Evolutionary conservation across 805 yeast species (phyloP), one percentile per base, ranked within the genome.

Genomic region (Ogataea polymorpha): DNA sequence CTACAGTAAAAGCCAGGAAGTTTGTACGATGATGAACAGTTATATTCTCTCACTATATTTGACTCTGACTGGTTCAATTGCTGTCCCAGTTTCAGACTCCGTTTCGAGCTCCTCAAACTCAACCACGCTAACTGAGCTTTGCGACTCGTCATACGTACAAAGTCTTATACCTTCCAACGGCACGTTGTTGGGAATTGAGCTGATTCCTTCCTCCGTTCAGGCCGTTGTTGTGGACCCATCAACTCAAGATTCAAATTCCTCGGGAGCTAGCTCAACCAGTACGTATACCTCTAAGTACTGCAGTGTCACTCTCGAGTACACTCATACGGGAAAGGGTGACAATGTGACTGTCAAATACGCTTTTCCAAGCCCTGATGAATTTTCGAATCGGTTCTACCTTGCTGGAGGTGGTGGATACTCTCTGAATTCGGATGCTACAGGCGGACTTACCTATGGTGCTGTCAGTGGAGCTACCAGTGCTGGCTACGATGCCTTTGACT

Each of bases 401-500:
- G 35, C 30, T 23, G 40, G 44, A 13, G 44, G 44, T 29, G 40
- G 44, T 15, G 39, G 44, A 12, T 40, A 23, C 15, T 9, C 35
- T 6, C 25, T 40, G 13, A 23, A 39, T 6, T 30, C 32, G 11
- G 30, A 20, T 21, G 25, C 39, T 10, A 40, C 40, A 1, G 33
- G 32, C 3, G 44, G 44, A 4, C 23, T 35, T 12, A 12, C 21
- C 8, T 35, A 35, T 23, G 40, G 44, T 35, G 44, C 44, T 7
- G 40, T 23, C 4, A 24, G 44, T 23, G 35, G 44, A 27, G 35
- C 40, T 17, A 35, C 44, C 9, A 29, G 28, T 29, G 44, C 40
- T 15, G 44, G 44, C n/a, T 40, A 35, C 23, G 39, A 40, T 29
- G 44, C 40, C 3, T 40, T 35, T 35, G 39, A 35, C 25, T 5